These are phyloP conservation scores for Xylariaceae sp. DNA, from an alignment of 2,329 filamentous ascomycete genomes.

Conservation along the genomic window DNA sequence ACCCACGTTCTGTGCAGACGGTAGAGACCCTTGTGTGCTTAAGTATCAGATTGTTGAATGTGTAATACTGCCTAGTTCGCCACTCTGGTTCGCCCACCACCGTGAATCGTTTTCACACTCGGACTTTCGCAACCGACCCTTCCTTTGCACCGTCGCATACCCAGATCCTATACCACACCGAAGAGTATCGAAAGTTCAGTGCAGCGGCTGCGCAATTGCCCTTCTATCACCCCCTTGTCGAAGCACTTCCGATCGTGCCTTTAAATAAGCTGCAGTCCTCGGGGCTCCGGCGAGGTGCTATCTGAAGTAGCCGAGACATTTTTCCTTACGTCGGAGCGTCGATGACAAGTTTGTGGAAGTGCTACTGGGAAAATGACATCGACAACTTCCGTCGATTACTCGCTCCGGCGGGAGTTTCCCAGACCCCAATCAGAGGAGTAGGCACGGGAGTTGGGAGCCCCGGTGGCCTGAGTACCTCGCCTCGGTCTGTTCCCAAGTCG, in stretches of 20 bases:
- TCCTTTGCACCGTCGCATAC: constrained; percentile 12
- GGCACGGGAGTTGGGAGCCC: constrained; percentile 35
- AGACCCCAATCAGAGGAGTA: constrained; percentile 51
- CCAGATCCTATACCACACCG: too few relatives aligned
- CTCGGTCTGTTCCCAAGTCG: constrained; percentile 43
- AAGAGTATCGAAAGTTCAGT: too few relatives aligned
- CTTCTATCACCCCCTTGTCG: constrained; percentile 14
- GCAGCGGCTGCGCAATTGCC: not conserved
- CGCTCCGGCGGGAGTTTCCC: constrained; percentile 57
- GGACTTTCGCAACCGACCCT: constrained; percentile 11
- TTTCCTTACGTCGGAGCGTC: constrained; percentile 33
- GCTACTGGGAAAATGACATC: constrained; percentile 96
- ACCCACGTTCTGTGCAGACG: too few relatives aligned
- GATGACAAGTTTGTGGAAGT: constrained; percentile 68
- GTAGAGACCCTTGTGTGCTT: too few relatives aligned
- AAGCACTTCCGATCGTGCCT: constrained; percentile 51
- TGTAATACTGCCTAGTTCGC: too few relatives aligned
- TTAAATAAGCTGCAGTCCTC: constrained; percentile 87
- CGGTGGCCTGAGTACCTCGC: constrained; percentile 43
- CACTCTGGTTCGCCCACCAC: not conserved
- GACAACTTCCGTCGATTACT: constrained; percentile 87
- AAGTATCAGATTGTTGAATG: too few relatives aligned
- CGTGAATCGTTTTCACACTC: not conserved
- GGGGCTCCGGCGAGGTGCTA: constrained; percentile 76
- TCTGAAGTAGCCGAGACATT: constrained; percentile 59